These are phyloP conservation scores for Whalleya microplaca DNA, from an alignment of 2,329 filamentous ascomycete genomes.

Conservation along the genomic window DNA sequence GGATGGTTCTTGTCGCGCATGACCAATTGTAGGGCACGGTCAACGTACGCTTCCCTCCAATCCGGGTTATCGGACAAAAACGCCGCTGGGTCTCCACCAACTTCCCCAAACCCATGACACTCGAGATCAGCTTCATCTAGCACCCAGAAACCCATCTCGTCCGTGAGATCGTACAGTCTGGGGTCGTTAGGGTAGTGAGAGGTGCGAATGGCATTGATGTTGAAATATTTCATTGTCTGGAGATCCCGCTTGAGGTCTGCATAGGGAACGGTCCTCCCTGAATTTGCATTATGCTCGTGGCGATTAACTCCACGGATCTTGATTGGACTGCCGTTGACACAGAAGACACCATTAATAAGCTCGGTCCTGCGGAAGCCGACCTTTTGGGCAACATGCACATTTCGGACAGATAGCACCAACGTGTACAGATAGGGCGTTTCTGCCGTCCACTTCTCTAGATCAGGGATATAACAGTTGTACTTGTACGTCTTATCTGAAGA, in stretches of 20 bases:
- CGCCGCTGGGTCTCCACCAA: conserved; percentile 47
- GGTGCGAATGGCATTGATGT: conserved; percentile 71
- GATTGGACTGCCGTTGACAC: conserved; percentile 67
- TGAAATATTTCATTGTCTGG: conserved; percentile 68
- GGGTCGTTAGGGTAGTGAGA: conserved; percentile 69
- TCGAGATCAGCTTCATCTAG: conserved; percentile 62
- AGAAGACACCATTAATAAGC: conserved; percentile 62
- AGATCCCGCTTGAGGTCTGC: conserved; percentile 65
- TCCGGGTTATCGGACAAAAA: conserved; percentile 63
- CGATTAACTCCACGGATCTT: conserved; percentile 71
- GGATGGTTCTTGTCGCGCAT: conserved; percentile 63
- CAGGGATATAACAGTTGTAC: conserved; percentile 43
- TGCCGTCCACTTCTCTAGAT: conserved; percentile 69
- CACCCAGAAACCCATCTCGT: conserved; percentile 67
- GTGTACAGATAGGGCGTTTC: conserved; percentile 68
- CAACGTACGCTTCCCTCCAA: conserved; percentile 68
- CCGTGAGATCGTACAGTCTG: conserved; percentile 62
- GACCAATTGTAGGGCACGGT: conserved; percentile 67
- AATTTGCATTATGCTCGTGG: conserved; percentile 69
- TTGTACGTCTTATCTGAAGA: conserved; percentile 44
- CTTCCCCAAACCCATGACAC: conserved; percentile 54
- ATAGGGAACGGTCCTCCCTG: conserved; percentile 64
- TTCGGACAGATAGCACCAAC: conserved; percentile 43
- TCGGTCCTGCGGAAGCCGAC: conserved; percentile 68
- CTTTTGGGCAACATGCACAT: conserved; percentile 51